Base-by-base conservation (phyloP, 129 eudicot genomes). In the Artemisia annua region DNA sequence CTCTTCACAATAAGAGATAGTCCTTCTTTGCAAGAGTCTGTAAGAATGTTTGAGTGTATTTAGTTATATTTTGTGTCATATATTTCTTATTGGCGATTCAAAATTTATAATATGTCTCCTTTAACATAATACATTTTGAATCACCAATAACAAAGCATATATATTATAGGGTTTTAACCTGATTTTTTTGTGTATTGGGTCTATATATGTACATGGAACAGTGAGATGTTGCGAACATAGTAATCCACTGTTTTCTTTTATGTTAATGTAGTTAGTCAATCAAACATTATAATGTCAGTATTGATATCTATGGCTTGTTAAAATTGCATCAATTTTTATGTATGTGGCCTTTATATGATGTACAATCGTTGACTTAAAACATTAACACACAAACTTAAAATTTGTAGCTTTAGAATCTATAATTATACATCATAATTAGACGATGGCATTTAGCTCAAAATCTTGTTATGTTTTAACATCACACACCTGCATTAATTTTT, bases 1-100 rank as follows among this genome's bases (percentile, higher is more conserved):
- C 82, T 11, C 82, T 78, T 65, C 82, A 78, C 24, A 78, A 78
- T 71, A 78, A 48, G 66, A 46, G 73, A 78, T 78, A 78, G 70
- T 62, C 51, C 22, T 48, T 2, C 59, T 2, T 63, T 53, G 35
- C 22, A 50, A 63, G 68, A 56, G 49, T 24, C 19, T 28, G 78
- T 78, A 78, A 78, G 82, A 71, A 46, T 64, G 18, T 35, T 39
- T 55, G 53, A 11, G 0, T 30, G 26, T 64, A 16, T 48, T 49
- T 16, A 68, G 15, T 19, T 65, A 48, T 64, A 46, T 63, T 78
- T n/a, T 12, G 2, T 43, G 10, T 63, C 1, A 12, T 11, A 24
- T 71, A 11, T 44, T 26, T 63, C 62, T 48, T 30, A 18, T 19
- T 71, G 82, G 78, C 26, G 78, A 71, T 78, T 73, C 39, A 71